Evolutionary conservation across 2,329 filamentous ascomycete genomes (phyloP), one percentile per base, ranked within the genome.

Genomic region (Exophiala bonariae): DNA sequence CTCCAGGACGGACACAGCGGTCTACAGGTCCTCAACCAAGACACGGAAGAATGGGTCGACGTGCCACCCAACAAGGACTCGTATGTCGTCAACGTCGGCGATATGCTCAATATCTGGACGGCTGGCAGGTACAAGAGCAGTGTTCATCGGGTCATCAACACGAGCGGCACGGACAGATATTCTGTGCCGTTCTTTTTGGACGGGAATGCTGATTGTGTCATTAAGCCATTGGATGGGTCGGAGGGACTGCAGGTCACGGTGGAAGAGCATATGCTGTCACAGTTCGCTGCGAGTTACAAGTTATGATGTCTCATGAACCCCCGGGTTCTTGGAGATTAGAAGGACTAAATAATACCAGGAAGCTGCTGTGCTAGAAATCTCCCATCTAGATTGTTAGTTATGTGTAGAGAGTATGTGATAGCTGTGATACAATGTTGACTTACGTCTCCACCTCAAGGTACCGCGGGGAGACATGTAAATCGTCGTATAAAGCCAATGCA

Each of bases 131-230:
- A 79, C 63, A 75, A 72, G 58, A 77, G 72, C 56, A 79, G 72
- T 39, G 61, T 78, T 3, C 79, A 82, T 58, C 67, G 78, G 6
- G 79, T 82, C 19, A 73, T 81, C 53, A 81, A 81, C 64, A 67
- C 68, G 34, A 73, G 70, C 2, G 67, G 66, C 2, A 65, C 63
- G 8, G 74, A 80, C 57, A 68, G 80, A 30, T 82, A 80, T 58
- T 78, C 74, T 5, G 66, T 81, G n/a, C 76, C 78, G 0, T 74
- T 81, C 41, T 81, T 81, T 61, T 74, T 79, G 45, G 74, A 76
- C 44, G 77, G 77, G 3, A 78, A 79, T 61, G 64, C 75, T 4
- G 74, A 78, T 32, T 65, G 56, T 55, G 50, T 61, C 10, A 54
- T 66, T 34, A 43, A 39, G 14, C 45, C 49, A n/a, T 42, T 57